Evolutionary conservation across 441 rosid species (phyloP).

Genomic region (Populus hybrid): DNA sequence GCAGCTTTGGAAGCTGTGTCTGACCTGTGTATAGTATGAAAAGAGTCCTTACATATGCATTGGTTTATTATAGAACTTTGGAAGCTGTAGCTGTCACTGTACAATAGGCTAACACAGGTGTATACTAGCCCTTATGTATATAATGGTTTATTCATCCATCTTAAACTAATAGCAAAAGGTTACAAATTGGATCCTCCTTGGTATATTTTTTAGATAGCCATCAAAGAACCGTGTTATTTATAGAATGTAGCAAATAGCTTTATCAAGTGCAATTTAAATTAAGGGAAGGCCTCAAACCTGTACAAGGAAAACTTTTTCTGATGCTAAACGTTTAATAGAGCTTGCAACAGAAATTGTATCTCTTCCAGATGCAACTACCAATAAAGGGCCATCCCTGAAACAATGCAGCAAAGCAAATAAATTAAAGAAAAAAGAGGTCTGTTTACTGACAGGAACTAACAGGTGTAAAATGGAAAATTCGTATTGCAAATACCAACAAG

Average conservation of each 20-base stretch:
- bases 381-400: slow-evolving; percentile 80
- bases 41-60: neutral
- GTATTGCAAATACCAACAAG: neutral
- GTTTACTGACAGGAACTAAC: neutral
- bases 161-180: neutral
- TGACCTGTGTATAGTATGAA: neutral
- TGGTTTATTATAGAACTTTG: neutral
- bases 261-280: neutral
- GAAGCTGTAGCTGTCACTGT: neutral
- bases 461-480: neutral
- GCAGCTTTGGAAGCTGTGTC: neutral
- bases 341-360: slow-evolving; percentile 77
- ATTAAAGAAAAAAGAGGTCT: neutral
- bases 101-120: neutral
- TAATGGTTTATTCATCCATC: neutral
- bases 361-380: slow-evolving; percentile 91
- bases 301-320: slow-evolving; percentile 75
- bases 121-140: neutral
- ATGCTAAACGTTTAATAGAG: slow-evolving; percentile 77
- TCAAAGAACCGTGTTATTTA: neutral
- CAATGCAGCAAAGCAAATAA: neutral
- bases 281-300: slow-evolving; percentile 46
- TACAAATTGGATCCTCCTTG: neutral
- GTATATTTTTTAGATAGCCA: slow-evolving; percentile 10
- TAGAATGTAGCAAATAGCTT: neutral